Evolutionary conservation across 139 green algal species (phyloP).

Genomic region (Chlorella sp.): DNA sequence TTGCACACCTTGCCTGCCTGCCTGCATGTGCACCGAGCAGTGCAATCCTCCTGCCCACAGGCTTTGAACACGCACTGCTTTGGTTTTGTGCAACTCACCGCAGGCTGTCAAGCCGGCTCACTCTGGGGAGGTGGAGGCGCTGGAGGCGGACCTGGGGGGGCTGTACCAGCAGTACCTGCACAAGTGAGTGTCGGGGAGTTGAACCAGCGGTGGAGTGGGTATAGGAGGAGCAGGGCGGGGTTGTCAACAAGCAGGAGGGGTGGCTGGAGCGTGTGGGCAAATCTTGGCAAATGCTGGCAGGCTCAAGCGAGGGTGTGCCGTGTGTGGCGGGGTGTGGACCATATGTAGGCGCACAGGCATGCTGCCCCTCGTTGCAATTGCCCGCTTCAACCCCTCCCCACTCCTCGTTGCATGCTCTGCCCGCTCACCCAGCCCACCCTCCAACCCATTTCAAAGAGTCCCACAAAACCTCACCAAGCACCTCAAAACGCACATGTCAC

Average conservation of each 20-base stretch:
- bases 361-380: background rate
- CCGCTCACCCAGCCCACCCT: too few species aligned
- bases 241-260: too few species aligned
- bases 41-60: too few species aligned
- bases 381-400: background rate
- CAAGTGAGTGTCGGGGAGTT: slow-evolving; percentile 19
- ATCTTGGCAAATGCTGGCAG: too few species aligned
- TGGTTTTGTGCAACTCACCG: background rate
- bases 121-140: slow-evolving; percentile 88
- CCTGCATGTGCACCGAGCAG: too few species aligned
- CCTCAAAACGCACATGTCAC: background rate
- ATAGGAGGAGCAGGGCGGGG: background rate
- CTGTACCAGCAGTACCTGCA: slow-evolving; percentile 65
- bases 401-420: too few species aligned
- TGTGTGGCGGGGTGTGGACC: background rate
- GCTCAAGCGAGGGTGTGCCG: background rate
- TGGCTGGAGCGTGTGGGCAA: too few species aligned
- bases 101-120: slow-evolving; percentile 75
- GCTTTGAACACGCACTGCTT: background rate
- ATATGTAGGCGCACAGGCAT: background rate
- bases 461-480: too few species aligned
- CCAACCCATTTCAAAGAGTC: too few species aligned
- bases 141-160: slow-evolving; percentile 78
- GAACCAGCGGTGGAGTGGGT: background rate
- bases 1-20: background rate